These are phyloP conservation scores for Lyophyllum decastes DNA, from an alignment of 768 basidiomycete genomes.

Conservation along the genomic window DNA sequence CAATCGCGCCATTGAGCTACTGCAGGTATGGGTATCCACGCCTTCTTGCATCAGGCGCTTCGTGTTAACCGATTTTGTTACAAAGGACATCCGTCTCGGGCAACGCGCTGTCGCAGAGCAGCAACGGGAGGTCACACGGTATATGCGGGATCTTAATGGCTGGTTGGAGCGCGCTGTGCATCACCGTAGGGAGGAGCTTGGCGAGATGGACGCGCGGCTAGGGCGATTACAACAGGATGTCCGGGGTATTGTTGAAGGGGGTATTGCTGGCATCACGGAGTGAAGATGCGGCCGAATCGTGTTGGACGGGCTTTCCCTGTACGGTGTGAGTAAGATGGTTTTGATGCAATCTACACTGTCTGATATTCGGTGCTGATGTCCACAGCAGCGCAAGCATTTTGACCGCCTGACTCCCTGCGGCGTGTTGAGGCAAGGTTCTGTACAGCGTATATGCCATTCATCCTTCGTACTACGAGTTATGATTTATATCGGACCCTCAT, in stretches of 20 bases:
- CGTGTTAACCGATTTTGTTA: neutral
- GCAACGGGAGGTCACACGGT: constrained; percentile 2
- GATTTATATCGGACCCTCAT: no score
- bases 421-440: no score
- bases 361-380: no score
- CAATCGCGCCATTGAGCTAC: neutral
- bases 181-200: neutral
- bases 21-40: neutral
- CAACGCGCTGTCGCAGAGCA: constrained; percentile 8
- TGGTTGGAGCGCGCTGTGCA: constrained; percentile 2
- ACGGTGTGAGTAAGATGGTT: no score
- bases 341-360: no score
- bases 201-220: neutral
- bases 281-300: neutral
- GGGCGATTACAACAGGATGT: neutral
- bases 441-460: no score
- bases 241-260: neutral
- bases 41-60: neutral
- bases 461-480: no score
- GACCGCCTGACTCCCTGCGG: no score
- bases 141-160: constrained; percentile 3
- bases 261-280: neutral
- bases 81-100: neutral
- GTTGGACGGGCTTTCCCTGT: no score
- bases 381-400: no score